Percentiles rank a stretch among this genome's conserved stretches.
Evolutionary conservation across 1,139 yeast genomes (phyloP).

Genomic region (Sugiyamaella japonica): DNA sequence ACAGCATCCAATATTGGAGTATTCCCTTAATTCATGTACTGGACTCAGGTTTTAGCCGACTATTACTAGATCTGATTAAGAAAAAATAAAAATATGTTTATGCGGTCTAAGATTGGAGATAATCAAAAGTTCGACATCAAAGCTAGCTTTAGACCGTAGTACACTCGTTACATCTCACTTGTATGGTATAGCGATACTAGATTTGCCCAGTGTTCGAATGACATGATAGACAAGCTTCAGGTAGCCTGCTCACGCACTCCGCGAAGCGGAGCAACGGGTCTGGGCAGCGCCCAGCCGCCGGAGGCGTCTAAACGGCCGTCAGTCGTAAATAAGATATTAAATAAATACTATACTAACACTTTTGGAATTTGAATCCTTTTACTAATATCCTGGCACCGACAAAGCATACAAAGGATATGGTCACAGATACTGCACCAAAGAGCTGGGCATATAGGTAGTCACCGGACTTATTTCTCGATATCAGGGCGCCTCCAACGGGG

Average conservation of each 20-base stretch:
- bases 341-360: constrained; percentile 3
- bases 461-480: constrained; percentile 24
- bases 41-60: no score
- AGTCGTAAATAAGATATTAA: neutral
- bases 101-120: no score
- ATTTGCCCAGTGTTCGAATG: no score
- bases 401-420: constrained; percentile 49
- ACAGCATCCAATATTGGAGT: no score
- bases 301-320: neutral
- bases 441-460: constrained; percentile 25
- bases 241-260: neutral
- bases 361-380: constrained; percentile 5
- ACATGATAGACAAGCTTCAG: no score
- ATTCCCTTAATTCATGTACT: no score
- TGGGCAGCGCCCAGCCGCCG: neutral
- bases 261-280: constrained; percentile 1
- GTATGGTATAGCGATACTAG: no score
- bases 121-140: no score
- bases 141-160: no score
- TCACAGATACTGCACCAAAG: constrained; percentile 23
- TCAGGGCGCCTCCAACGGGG: constrained; percentile 54
- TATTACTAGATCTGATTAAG: no score
- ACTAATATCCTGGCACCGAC: constrained; percentile 53
- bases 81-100: no score
- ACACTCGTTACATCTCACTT: no score